Conservation (phyloP, 2,329 filamentous ascomycete genomes). For the Periconia sp. region DNA sequence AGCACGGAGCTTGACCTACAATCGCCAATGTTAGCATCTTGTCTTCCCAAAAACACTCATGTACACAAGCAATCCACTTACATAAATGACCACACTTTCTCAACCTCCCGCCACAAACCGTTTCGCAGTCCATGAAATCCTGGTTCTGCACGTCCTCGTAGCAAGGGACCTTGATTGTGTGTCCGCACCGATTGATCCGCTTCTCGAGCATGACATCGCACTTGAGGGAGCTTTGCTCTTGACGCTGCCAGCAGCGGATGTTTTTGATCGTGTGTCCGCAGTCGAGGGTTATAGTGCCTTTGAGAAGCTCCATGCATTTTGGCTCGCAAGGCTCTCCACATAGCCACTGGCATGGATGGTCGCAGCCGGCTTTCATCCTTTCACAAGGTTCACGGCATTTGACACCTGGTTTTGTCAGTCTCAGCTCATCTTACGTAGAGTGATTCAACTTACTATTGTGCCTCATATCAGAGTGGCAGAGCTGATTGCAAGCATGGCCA, state of each 20-base stretch:
- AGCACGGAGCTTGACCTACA: not conserved
- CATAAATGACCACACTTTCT: slow-evolving; percentile 16
- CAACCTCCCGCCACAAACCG: slow-evolving; percentile 5
- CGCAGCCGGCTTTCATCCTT: not conserved
- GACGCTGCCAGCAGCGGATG: slow-evolving; percentile 28
- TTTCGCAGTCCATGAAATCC: slow-evolving; percentile 49
- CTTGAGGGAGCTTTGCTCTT: slow-evolving; percentile 49
- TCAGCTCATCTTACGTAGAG: not conserved
- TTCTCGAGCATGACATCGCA: slow-evolving; percentile 55
- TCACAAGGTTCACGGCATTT: not conserved
- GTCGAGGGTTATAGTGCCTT: slow-evolving; percentile 19
- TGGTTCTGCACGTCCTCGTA: slow-evolving; percentile 45
- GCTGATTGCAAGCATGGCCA: slow-evolving; percentile 30
- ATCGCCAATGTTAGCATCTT: not conserved
- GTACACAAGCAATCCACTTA: not conserved
- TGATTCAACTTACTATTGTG: not conserved
- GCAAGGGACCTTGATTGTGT: slow-evolving; percentile 57
- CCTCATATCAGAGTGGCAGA: slow-evolving; percentile 29
- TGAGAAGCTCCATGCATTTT: slow-evolving; percentile 21
- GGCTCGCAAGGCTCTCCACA: slow-evolving; percentile 45
- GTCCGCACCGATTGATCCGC: slow-evolving; percentile 57
- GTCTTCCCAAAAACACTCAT: not conserved
- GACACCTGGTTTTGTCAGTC: not conserved
- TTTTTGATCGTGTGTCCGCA: slow-evolving; percentile 28
- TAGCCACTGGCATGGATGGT: slow-evolving; percentile 12